Percentiles rank a stretch among this genome's conserved stretches.
phyloP scores from a whole-genome alignment of 441 rosid genomes.

The Jatropha multifida region DNA sequence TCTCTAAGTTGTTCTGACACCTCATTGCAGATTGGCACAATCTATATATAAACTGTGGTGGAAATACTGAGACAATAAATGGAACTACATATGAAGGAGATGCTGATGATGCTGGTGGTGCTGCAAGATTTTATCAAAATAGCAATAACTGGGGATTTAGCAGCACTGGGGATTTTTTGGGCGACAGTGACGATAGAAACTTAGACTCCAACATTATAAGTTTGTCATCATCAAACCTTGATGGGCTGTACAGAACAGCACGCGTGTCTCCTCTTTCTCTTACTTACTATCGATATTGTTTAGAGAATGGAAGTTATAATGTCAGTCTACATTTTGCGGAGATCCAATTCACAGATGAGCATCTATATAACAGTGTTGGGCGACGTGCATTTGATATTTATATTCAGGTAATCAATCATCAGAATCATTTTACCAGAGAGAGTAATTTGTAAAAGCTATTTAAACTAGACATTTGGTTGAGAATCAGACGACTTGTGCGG shows the following conservation, averaged over 20 bases:
- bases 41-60: conserved; percentile 39
- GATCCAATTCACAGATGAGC: conserved; percentile 46
- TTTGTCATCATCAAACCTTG: conserved; percentile 30
- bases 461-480: background rate
- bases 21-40: conserved; percentile 31
- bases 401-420: conserved; percentile 43
- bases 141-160: conserved; percentile 41
- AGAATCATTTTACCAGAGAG: background rate
- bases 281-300: conserved; percentile 62
- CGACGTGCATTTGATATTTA: conserved; percentile 58
- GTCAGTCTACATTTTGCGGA: conserved; percentile 57
- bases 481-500: background rate
- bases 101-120: conserved; percentile 18
- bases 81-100: conserved; percentile 36
- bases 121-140: conserved; percentile 25
- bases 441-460: background rate
- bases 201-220: background rate
- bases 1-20: background rate
- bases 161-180: conserved; percentile 41
- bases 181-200: conserved; percentile 25
- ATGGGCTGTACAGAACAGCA: conserved; percentile 45
- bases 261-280: conserved; percentile 56
- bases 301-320: conserved; percentile 52
- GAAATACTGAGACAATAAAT: conserved; percentile 24
- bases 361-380: conserved; percentile 40